Base-by-base conservation (phyloP, 805 yeast species). In the Spathaspora hagerdaliae region DNA sequence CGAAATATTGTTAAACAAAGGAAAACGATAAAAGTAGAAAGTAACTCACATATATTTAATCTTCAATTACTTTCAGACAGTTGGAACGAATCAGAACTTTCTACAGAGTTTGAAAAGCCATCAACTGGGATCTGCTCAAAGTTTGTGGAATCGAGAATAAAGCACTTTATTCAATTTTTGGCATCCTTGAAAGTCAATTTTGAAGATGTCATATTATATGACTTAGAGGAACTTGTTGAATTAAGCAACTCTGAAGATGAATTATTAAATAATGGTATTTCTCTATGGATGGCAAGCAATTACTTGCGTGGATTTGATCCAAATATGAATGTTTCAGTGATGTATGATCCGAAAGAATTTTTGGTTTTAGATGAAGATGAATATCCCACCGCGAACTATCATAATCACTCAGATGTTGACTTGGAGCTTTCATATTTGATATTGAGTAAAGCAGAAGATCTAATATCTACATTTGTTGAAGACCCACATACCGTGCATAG, bases 361-460 rank as follows among this genome's bases (percentile, higher is more conserved):
- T 48, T 69, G 3, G 46, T 51, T 1, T 53, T 65, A 49, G 72
- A 51, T 9, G 60, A 51, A 27, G 39, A 35, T 10, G 41, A 31
- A 8, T 45, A 53, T 1, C 49, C 47, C 5, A 9, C 32, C 3
- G 32, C 32, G 9, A 11, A 11, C 3, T 29, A 9, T 29, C 9
- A 9, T 9, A 11, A 29, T 29, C 32, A 29, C 32, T 19, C 32
- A 7, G 32, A 26, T 10, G 50, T 44, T 5, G 14, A 36, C 1
- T 65, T 59, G 26, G 73, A 70, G 43, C 42, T 59, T 3, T 50
- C 57, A 2, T 70, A 66, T 38, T 45, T 67, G 31, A 44, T 69
- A 5, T 53, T 69, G 49, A 57, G 56, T 14, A 60, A 58, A 39
- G 69, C 83, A 0, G 76, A 71, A 45, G 69, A 65, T 1, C 43